A percentile compares a stretch with the other conserved stretches of the same genome.
phyloP scores from a whole-genome alignment of 192 early-diverging fungal species.

The Mortierella hygrophila region DNA sequence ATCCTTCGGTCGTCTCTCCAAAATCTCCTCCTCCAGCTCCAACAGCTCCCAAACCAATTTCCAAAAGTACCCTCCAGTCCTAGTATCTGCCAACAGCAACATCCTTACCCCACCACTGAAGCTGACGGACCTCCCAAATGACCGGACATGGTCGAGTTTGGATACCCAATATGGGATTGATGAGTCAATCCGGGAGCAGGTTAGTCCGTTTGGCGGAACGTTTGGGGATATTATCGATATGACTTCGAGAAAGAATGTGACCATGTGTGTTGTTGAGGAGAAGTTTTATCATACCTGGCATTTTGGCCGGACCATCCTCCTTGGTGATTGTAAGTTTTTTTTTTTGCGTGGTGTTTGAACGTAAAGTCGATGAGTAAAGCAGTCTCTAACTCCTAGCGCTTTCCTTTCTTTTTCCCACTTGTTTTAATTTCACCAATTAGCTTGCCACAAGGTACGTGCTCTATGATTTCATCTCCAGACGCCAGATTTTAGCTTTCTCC shows the following conservation, averaged over 20 bases:
- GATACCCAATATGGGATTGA: slow-evolving; percentile 30
- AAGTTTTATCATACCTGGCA: slow-evolving; percentile 52
- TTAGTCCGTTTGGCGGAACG: slow-evolving; percentile 28
- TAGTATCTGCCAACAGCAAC: not conserved
- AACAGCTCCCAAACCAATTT: slow-evolving; percentile 9
- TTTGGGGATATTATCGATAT: slow-evolving; percentile 43
- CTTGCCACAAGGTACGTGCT: slow-evolving; percentile 35
- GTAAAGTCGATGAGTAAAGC: too few species aligned
- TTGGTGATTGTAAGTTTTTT: slow-evolving; percentile 42
- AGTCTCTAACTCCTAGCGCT: not conserved
- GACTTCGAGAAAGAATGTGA: slow-evolving; percentile 34
- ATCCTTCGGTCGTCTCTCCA: slow-evolving; percentile 34
- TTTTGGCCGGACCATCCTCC: slow-evolving; percentile 37
- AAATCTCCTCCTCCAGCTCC: slow-evolving; percentile 21
- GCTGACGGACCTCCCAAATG: slow-evolving; percentile 12
- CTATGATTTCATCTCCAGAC: not conserved
- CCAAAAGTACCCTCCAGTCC: slow-evolving; percentile 27
- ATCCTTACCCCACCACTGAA: not conserved
- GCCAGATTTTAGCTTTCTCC: not conserved
- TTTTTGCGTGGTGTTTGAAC: not conserved
- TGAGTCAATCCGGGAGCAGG: slow-evolving; percentile 35
- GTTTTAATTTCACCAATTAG: not conserved
- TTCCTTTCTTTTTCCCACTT: not conserved
- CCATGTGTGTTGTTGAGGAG: slow-evolving; percentile 36
- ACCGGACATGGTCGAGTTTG: slow-evolving; percentile 32